phyloP scores from a whole-genome alignment of 768 basidiomycete genomes.

The Harrya chromipes region DNA sequence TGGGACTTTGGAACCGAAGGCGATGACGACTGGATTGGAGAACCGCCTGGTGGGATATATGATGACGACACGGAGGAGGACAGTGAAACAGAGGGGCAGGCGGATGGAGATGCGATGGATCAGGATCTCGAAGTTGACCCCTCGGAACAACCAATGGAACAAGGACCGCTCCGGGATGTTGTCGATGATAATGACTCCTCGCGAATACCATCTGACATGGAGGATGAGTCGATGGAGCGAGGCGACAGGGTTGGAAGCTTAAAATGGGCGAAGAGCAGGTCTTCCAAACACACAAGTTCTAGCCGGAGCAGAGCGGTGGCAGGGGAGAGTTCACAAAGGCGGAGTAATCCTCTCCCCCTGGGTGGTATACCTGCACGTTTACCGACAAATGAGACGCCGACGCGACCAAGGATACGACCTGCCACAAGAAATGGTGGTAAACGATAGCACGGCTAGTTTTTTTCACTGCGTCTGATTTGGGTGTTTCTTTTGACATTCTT shows the following conservation, averaged over 20 bases:
- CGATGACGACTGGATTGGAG: slow-evolving; percentile 81
- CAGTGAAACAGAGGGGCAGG: slow-evolving; percentile 48
- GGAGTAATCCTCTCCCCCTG: slow-evolving; percentile 24
- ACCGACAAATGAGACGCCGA: slow-evolving; percentile 55
- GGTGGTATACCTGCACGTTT: slow-evolving; percentile 35
- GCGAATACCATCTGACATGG: slow-evolving; percentile 26
- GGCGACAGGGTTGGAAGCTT: slow-evolving; percentile 27
- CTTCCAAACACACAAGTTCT: slow-evolving; percentile 16
- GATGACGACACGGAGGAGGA: slow-evolving; percentile 58
- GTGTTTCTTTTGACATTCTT: slow-evolving; percentile 13
- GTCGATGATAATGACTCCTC: slow-evolving; percentile 25
- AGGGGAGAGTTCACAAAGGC: slow-evolving; percentile 26
- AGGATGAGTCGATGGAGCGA: slow-evolving; percentile 34
- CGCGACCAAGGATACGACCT: slow-evolving; percentile 53
- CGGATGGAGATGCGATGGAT: slow-evolving; percentile 71
- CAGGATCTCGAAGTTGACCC: slow-evolving; percentile 46
- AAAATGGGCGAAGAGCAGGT: slow-evolving; percentile 27
- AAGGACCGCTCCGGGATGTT: slow-evolving; percentile 27
- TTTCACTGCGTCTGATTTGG: slow-evolving; percentile 1
- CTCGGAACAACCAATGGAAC: slow-evolving; percentile 32
- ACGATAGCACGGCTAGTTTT: slow-evolving; percentile 36
- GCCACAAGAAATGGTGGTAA: slow-evolving; percentile 37
- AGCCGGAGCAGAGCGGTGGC: slow-evolving; percentile 15
- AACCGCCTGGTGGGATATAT: slow-evolving; percentile 71
- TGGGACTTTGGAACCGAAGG: slow-evolving; percentile 82